phyloP scores from a whole-genome alignment of 2,329 filamentous ascomycete species.

The Talaromyces sp. region DNA sequence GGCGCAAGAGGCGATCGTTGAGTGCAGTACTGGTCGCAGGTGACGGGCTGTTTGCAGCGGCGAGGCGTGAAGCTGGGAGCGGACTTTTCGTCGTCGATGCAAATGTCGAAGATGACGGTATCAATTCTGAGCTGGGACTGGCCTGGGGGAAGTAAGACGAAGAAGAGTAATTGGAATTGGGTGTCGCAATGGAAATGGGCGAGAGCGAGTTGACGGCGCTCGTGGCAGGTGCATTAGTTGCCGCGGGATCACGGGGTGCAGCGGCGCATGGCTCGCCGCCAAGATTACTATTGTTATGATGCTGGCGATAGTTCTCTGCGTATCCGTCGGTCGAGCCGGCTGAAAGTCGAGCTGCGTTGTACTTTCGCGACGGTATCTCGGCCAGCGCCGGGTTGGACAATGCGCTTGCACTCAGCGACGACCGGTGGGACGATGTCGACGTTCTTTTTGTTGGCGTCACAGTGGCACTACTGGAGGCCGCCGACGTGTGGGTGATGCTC shows the following conservation, averaged over 20 bases:
- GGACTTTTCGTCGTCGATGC: slow-evolving; percentile 31
- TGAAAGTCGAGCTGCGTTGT: slow-evolving; percentile 21
- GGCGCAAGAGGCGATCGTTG: slow-evolving; percentile 12
- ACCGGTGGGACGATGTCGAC: slow-evolving; percentile 16
- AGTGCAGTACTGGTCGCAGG: background rate
- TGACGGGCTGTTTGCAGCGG: background rate
- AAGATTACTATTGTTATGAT: background rate
- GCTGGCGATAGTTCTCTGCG: slow-evolving; percentile 10
- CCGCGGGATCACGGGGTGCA: slow-evolving; percentile 30
- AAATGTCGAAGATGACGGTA: slow-evolving; percentile 40
- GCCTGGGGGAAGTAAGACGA: slow-evolving; percentile 33
- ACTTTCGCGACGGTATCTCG: slow-evolving; percentile 26
- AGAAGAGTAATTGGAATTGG: slow-evolving; percentile 5
- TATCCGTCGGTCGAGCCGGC: slow-evolving; percentile 12
- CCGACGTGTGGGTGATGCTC: slow-evolving; percentile 19
- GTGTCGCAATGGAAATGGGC: slow-evolving; percentile 20
- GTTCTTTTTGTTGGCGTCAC: slow-evolving; percentile 16
- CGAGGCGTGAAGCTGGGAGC: slow-evolving; percentile 45
- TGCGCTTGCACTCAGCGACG: slow-evolving; percentile 23
- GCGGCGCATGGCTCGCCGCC: slow-evolving; percentile 21
- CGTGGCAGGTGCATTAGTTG: slow-evolving; percentile 16
- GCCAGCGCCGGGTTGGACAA: slow-evolving; percentile 29
- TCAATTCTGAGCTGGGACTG: slow-evolving; percentile 37
- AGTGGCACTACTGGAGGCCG: slow-evolving; percentile 15
- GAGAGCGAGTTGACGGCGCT: slow-evolving; percentile 18